Conservation (phyloP, 2,329 filamentous ascomycete genomes). For the Monilinia polystroma region DNA sequence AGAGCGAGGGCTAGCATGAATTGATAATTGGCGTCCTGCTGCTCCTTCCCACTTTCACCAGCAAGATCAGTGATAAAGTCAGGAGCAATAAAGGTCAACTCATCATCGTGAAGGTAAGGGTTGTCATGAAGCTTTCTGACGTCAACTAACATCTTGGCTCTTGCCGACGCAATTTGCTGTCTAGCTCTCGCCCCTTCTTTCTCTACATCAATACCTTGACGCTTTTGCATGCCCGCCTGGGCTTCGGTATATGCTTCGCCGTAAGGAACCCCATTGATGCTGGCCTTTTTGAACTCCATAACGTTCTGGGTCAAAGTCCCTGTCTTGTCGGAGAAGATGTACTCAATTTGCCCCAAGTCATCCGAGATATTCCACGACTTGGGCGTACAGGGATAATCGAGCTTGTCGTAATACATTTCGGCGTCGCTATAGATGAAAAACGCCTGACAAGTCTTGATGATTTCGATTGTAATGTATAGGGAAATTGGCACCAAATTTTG, state of each 20-base stretch:
- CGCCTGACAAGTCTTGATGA: constrained; percentile 88
- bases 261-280: constrained; percentile 92
- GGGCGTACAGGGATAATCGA: constrained; percentile 92
- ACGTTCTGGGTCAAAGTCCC: constrained; percentile 88
- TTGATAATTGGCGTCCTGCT: constrained; percentile 74
- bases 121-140: constrained; percentile 82
- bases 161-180: constrained; percentile 76
- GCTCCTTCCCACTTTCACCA: constrained; percentile 72
- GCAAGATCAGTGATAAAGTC: constrained; percentile 82
- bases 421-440: constrained; percentile 97
- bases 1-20: constrained; percentile 95
- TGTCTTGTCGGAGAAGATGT: constrained; percentile 97
- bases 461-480: constrained; percentile 94
- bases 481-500: constrained; percentile 99
- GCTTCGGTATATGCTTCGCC: constrained; percentile 98
- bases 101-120: constrained; percentile 84
- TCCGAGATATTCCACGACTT: constrained; percentile 99
- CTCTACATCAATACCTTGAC: constrained; percentile 82
- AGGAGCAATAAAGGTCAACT: constrained; percentile 88
- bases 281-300: constrained; percentile 99
- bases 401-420: constrained; percentile 93
- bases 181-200: constrained; percentile 71
- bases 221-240: constrained; percentile 91
- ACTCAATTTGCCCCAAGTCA: constrained; percentile 96
- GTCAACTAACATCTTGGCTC: constrained; percentile 66